A percentile compares a stretch with the other conserved stretches of the same genome.
phyloP scores from a whole-genome alignment of 345 rosid genomes.

The Hypericum perforatum region DNA sequence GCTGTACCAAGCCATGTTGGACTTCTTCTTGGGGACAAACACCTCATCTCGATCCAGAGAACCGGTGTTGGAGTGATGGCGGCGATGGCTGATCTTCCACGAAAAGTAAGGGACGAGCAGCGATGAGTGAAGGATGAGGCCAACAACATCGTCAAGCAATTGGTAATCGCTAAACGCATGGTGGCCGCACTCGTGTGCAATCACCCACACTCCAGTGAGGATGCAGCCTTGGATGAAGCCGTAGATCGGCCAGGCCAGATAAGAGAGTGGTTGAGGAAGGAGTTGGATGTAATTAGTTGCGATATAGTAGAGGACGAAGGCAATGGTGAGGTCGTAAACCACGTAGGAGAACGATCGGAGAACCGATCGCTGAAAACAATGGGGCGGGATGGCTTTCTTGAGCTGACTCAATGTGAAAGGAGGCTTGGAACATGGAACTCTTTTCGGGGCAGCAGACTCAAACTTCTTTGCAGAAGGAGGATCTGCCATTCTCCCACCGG shows the following conservation, averaged over 20 bases:
- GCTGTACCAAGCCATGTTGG: conserved; percentile 36
- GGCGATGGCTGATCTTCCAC: conserved; percentile 88
- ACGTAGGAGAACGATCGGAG: conserved; percentile 65
- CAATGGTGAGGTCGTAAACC: conserved; percentile 44
- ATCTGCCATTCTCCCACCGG: conserved; percentile 63
- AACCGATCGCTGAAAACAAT: conserved; percentile 78
- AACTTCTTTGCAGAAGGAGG: conserved; percentile 29
- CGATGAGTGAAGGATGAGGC: conserved; percentile 67
- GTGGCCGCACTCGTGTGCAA: conserved; percentile 95
- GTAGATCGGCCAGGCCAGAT: conserved; percentile 69
- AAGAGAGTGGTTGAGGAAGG: conserved; percentile 48
- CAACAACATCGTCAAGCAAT: conserved; percentile 78
- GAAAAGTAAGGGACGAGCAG: conserved; percentile 92
- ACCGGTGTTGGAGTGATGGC: conserved; percentile 85
- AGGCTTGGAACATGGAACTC: conserved; percentile 58
- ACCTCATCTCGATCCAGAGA: conserved; percentile 84
- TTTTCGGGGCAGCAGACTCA: conserved; percentile 23
- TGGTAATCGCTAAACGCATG: conserved; percentile 91
- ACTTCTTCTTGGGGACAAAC: conserved; percentile 64
- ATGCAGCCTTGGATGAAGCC: conserved; percentile 76
- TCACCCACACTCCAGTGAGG: conserved; percentile 73
- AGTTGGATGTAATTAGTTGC: conserved; percentile 47
- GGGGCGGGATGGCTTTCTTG: conserved; percentile 82
- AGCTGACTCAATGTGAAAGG: conserved; percentile 60
- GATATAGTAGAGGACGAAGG: conserved; percentile 39